A percentile compares a stretch with the other conserved stretches of the same genome.
Conservation (phyloP, 192 early-diverging fungal species). For the Geranomyces variabilis region DNA sequence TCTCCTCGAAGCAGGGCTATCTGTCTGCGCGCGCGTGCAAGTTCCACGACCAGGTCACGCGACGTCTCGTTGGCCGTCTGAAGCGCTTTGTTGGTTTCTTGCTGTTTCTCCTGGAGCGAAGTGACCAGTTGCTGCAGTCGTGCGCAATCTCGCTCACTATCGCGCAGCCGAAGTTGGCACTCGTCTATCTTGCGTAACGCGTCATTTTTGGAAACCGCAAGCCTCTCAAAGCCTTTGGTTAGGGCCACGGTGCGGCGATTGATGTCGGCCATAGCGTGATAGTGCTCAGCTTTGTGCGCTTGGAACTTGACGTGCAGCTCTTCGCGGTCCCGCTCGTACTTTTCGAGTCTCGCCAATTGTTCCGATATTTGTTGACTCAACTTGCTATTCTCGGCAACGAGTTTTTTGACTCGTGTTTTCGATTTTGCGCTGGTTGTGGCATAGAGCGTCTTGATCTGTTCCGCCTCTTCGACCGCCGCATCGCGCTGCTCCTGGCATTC, state of each 20-base stretch:
- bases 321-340: not conserved
- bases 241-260: not conserved
- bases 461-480: not conserved
- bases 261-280: not conserved
- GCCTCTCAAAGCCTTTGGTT: slow-evolving; percentile 18
- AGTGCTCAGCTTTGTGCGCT: slow-evolving; percentile 13
- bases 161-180: slow-evolving; percentile 12
- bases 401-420: not conserved
- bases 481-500: not conserved
- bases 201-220: not conserved
- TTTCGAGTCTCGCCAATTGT: not conserved
- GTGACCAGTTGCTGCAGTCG: slow-evolving; percentile 35
- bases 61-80: slow-evolving; percentile 27
- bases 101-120: slow-evolving; percentile 31
- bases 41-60: slow-evolving; percentile 18
- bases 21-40: slow-evolving; percentile 4
- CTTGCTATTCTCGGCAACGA: not conserved
- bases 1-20: not conserved
- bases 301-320: not conserved
- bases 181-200: not conserved
- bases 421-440: not conserved
- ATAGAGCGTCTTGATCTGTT: not conserved
- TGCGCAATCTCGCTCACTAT: slow-evolving; percentile 27
- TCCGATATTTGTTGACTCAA: not conserved
- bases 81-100: slow-evolving; percentile 31